Evolutionary conservation across 2,329 filamentous ascomycete genomes (phyloP).

Genomic region (Cercospora zeina): DNA sequence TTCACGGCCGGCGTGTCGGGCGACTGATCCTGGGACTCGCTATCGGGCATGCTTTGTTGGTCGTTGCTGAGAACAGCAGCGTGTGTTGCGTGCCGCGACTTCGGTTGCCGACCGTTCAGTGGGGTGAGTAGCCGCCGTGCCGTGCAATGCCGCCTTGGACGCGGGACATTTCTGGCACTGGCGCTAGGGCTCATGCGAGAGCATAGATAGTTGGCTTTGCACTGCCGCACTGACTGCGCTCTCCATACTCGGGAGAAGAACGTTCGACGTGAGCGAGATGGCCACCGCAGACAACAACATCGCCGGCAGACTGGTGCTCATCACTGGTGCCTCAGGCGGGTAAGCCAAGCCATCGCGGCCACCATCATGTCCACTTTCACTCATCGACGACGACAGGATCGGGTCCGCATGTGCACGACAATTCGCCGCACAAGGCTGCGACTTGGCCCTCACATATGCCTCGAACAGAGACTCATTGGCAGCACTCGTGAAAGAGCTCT

Average conservation of each 20-base stretch:
- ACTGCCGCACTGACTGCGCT: not conserved
- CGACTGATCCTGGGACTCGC: conserved; percentile 11
- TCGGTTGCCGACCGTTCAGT: conserved; percentile 1
- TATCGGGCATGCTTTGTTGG: not conserved
- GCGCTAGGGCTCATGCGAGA: not conserved
- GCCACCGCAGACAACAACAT: conserved; percentile 42
- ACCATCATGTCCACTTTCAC: not conserved
- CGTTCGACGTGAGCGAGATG: conserved; percentile 5
- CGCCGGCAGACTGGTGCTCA: conserved; percentile 56
- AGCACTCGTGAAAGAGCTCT: conserved; percentile 42
- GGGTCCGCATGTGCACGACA: conserved; percentile 59
- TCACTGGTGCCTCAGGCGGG: conserved; percentile 60
- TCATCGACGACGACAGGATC: conserved; percentile 46
- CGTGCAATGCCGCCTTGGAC: not conserved
- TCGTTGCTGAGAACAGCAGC: conserved; percentile 2
- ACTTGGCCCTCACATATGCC: conserved; percentile 61
- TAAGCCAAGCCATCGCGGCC: conserved; percentile 1
- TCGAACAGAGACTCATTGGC: conserved; percentile 52
- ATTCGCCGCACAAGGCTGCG: conserved; percentile 53
- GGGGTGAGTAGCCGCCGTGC: conserved; percentile 6
- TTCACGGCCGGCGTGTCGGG: conserved; percentile 10
- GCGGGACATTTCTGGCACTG: not conserved
- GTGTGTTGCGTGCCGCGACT: not conserved
- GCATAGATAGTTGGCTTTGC: not conserved
- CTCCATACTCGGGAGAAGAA: not conserved